A percentile compares a stretch with the other conserved stretches of the same genome.
Evolutionary conservation across 2,329 filamentous ascomycete species (phyloP).

Genomic region (Aureobasidium sp.): DNA sequence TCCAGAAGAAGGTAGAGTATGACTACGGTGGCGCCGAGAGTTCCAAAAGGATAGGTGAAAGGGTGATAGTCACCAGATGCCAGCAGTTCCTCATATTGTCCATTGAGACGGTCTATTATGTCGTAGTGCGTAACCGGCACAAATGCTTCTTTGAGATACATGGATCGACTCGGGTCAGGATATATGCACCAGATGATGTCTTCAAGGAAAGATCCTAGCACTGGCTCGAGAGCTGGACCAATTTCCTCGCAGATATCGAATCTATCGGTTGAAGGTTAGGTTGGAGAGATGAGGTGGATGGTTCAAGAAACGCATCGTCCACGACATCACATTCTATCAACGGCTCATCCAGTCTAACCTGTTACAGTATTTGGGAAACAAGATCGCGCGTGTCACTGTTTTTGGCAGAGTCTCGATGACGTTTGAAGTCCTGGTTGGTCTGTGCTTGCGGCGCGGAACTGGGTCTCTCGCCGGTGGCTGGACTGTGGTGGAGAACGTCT

Average conservation of each 20-base stretch:
- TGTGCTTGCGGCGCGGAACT: not conserved
- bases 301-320: not conserved
- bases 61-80: slow-evolving; percentile 33
- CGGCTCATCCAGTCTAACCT: slow-evolving; percentile 2
- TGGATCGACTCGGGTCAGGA: not conserved
- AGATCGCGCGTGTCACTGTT: slow-evolving; percentile 2
- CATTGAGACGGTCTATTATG: slow-evolving; percentile 19
- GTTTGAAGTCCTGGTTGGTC: not conserved
- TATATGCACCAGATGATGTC: not conserved
- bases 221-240: not conserved
- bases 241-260: not conserved
- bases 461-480: slow-evolving; percentile 2
- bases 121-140: slow-evolving; percentile 10
- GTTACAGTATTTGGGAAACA: slow-evolving; percentile 8
- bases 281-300: not conserved
- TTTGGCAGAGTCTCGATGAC: not conserved
- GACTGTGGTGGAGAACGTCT: slow-evolving; percentile 7
- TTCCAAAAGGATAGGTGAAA: slow-evolving; percentile 37
- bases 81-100: slow-evolving; percentile 33
- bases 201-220: not conserved
- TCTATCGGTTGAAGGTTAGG: not conserved
- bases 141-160: not conserved
- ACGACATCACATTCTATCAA: slow-evolving; percentile 1
- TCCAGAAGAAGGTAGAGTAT: slow-evolving; percentile 46
- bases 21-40: slow-evolving; percentile 32